These are phyloP conservation scores for Pichia sp. DNA, from an alignment of 1,139 yeast species.

Conservation along the genomic window DNA sequence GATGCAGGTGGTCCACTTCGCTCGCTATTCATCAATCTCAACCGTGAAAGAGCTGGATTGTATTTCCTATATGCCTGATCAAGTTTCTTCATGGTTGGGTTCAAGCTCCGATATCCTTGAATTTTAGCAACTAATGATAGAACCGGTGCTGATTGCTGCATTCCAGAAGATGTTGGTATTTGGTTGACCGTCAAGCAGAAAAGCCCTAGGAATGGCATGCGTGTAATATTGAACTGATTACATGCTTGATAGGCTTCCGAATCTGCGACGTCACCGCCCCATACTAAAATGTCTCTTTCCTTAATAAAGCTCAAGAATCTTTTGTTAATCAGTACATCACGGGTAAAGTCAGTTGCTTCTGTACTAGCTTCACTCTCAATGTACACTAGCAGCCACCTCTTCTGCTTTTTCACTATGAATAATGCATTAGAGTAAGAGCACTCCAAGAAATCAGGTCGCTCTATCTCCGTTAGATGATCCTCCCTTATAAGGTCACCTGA, in stretches of 20 bases:
- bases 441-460: constrained; percentile 41
- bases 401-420: constrained; percentile 56
- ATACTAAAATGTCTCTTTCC: constrained; percentile 50
- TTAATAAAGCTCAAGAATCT: constrained; percentile 45
- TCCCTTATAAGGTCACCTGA: constrained; percentile 5
- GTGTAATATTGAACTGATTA: constrained; percentile 62
- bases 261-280: constrained; percentile 84
- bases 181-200: constrained; percentile 50
- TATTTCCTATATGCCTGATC: constrained; percentile 44
- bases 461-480: constrained; percentile 16
- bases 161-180: constrained; percentile 55
- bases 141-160: constrained; percentile 43
- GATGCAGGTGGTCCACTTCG: not conserved
- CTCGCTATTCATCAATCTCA: constrained; percentile 25
- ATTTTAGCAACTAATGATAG: constrained; percentile 58
- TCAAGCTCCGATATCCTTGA: constrained; percentile 42
- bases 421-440: constrained; percentile 78
- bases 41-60: constrained; percentile 50
- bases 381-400: constrained; percentile 65
- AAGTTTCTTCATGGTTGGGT: constrained; percentile 35
- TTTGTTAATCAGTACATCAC: constrained; percentile 48
- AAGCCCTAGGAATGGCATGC: constrained; percentile 74
- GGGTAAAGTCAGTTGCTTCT: constrained; percentile 46
- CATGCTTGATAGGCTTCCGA: constrained; percentile 85
- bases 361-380: constrained; percentile 72